Conservation (phyloP, 2,329 filamentous ascomycete genomes). For the Ceratocystis cacaofunesta region DNA sequence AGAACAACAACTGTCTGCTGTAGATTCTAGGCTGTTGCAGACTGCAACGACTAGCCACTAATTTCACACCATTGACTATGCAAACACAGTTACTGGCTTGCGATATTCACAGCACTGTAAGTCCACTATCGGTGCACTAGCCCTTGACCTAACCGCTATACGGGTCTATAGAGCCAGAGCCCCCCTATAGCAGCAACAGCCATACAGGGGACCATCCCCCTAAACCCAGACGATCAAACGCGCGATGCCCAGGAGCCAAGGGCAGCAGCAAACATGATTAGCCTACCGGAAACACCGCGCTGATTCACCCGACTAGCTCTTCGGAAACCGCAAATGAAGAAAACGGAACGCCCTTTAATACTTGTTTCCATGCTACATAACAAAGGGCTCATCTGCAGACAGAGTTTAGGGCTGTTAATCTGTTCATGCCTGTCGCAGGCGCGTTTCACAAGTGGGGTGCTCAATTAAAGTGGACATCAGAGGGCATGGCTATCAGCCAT, state of each 20-base stretch:
- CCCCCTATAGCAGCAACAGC: not conserved
- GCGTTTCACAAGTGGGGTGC: not conserved
- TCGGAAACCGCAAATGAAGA: not conserved
- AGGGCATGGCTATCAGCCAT: not conserved
- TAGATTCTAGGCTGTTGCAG: too few relatives aligned
- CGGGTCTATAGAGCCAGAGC: not conserved
- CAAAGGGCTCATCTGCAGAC: too few relatives aligned
- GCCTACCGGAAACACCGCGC: not conserved
- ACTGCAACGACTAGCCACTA: too few relatives aligned
- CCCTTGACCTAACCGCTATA: not conserved
- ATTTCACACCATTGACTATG: not conserved
- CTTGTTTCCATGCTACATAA: too few relatives aligned
- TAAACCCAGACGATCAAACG: not conserved
- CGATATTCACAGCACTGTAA: too few relatives aligned
- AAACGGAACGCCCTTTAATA: not conserved
- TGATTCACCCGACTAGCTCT: not conserved
- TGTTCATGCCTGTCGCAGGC: not conserved
- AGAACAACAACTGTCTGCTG: too few relatives aligned
- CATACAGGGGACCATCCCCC: not conserved
- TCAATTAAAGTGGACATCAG: not conserved
- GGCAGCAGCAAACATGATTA: not conserved
- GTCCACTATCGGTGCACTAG: not conserved
- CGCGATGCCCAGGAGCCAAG: not conserved
- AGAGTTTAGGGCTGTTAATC: not conserved
- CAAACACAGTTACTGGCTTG: too few relatives aligned